A percentile compares a stretch with the other conserved stretches of the same genome.
These are phyloP conservation scores for Phytophthora quininea DNA, from an alignment of 352 stramenopile genomes.

Conservation along the genomic window DNA sequence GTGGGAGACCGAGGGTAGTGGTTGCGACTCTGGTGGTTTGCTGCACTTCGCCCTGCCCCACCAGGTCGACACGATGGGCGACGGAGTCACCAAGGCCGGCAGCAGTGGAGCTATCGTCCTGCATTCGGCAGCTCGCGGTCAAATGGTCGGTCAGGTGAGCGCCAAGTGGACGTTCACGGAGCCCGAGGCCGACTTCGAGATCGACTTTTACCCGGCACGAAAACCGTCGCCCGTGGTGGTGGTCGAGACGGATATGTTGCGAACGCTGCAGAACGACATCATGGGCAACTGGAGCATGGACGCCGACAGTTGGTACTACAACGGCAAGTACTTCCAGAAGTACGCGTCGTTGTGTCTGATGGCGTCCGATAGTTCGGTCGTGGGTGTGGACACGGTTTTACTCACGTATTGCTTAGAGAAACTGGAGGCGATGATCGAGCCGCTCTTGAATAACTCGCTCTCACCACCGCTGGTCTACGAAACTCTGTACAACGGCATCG, in stretches of 20 bases:
- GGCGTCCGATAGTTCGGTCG: slow-evolving; percentile 52
- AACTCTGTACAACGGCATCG: slow-evolving; percentile 64
- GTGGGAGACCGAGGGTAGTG: slow-evolving; percentile 51
- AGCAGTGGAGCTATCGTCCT: slow-evolving; percentile 42
- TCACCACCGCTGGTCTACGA: slow-evolving; percentile 65
- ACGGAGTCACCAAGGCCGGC: slow-evolving; percentile 14
- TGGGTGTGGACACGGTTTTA: slow-evolving; percentile 53
- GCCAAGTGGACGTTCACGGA: slow-evolving; percentile 59
- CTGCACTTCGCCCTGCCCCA: slow-evolving; percentile 75
- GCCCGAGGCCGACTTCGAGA: slow-evolving; percentile 50
- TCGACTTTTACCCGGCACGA: slow-evolving; percentile 60
- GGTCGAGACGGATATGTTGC: slow-evolving; percentile 44
- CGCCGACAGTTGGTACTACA: slow-evolving; percentile 75
- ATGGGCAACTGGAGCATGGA: slow-evolving; percentile 50
- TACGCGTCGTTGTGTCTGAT: slow-evolving; percentile 81
- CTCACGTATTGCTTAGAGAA: slow-evolving; percentile 60
- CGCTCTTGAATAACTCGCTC: slow-evolving; percentile 65
- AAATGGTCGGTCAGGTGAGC: slow-evolving; percentile 51
- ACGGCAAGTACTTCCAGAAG: slow-evolving; percentile 81
- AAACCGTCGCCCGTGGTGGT: slow-evolving; percentile 39
- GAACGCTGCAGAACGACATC: slow-evolving; percentile 63
- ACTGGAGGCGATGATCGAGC: slow-evolving; percentile 57
- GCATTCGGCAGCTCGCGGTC: slow-evolving; percentile 58
- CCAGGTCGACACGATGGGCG: slow-evolving; percentile 54
- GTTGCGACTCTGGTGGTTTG: slow-evolving; percentile 48